Evolutionary conservation across 2,329 filamentous ascomycete species (phyloP), one percentile per base, ranked within the genome.

Genomic region (Trichophyton verrucosum): DNA sequence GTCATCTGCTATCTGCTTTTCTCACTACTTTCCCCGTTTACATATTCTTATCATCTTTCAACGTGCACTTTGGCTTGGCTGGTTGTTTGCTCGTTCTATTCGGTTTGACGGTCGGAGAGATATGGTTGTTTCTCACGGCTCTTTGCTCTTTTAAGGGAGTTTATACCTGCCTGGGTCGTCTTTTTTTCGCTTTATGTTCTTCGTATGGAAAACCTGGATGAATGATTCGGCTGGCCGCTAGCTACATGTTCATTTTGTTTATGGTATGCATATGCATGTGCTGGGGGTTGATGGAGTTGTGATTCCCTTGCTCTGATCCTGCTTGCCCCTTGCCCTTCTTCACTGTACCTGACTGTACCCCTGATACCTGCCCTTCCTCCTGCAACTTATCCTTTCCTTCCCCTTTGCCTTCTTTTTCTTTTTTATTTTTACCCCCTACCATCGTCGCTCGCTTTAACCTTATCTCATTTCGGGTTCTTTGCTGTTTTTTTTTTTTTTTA

Each of bases 221-320:
- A 22, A 51, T 51, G 46, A 55, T 36, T 55, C 51, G 51, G 51
- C 51, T 55, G 51, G 51, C 51, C 51, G 51, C 51, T 55, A 55
- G n/a, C 27, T 55, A 36, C 33, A 38, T 38, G 11, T 38, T 11
- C 33, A 11, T 33, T 55, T 33, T 55, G 51, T 17, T 36, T 55
- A 55, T 36, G 27, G 51, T 55, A 55, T 55, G 51, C 47, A 38
- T 38, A 55, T 55, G 51, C 40, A 55, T 55, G 51, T 55, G 51
- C 24, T 13, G 27, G 27, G 51, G 27, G 33, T 38, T 36, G 27
- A 55, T 55, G 51, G 51, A 55, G 51, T 55, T 55, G 13, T 55
- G 22, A n/a, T 55, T 36, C 27, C 24, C 13, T 55, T 55, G 24
- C 30, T 17, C 30, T 55, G 27, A 55, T 33, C 22, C 15, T 11